phyloP scores from a whole-genome alignment of 1,284 basidiomycete genomes.

The Spongiforma sp. region DNA sequence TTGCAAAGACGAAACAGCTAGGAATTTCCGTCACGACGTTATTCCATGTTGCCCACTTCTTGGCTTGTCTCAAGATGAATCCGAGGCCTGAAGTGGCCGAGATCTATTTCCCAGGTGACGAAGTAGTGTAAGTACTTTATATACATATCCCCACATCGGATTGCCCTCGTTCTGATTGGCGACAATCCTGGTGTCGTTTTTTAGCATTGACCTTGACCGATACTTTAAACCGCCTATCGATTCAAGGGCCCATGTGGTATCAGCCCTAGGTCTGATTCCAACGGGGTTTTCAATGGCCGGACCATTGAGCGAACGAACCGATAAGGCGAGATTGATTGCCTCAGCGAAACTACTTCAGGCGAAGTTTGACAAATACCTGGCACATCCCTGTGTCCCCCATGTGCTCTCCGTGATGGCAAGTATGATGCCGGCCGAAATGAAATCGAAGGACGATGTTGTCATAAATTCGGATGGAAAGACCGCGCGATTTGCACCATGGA shows the following conservation, averaged over 20 bases:
- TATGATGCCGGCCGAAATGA: background rate
- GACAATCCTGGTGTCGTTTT: too few relatives aligned
- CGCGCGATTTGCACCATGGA: too few relatives aligned
- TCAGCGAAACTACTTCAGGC: slow-evolving; percentile 18
- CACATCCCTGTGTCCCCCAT: slow-evolving; percentile 23
- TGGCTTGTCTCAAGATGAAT: slow-evolving; percentile 28
- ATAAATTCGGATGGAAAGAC: background rate
- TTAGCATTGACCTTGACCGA: slow-evolving; percentile 24
- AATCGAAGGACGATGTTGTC: too few relatives aligned
- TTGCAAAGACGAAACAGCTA: slow-evolving; percentile 13
- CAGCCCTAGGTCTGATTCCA: too few relatives aligned
- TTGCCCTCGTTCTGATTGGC: too few relatives aligned
- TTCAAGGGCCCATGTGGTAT: slow-evolving; percentile 16
- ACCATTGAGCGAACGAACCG: slow-evolving; percentile 12
- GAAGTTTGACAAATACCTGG: slow-evolving; percentile 18
- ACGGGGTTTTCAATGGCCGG: slow-evolving; percentile 25
- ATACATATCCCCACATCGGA: too few relatives aligned
- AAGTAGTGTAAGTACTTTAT: slow-evolving; percentile 16
- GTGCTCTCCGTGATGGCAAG: background rate
- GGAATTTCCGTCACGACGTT: slow-evolving; percentile 22
- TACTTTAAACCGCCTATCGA: slow-evolving; percentile 25
- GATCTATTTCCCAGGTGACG: slow-evolving; percentile 20
- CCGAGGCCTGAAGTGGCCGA: too few relatives aligned
- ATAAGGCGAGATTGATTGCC: slow-evolving; percentile 20
- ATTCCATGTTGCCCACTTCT: slow-evolving; percentile 27